These are phyloP conservation scores for carrot (Daucus carota) DNA, from an alignment of 129 eudicot genomes.

Conservation along the genomic window DH1_v3.0 NC_030381.2:36298501-36299000, in stretches of 20 bases:
- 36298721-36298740: conserved; percentile 5
- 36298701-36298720: conserved; percentile 9
- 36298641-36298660: conserved; percentile 4
- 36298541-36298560: neutral
- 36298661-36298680: conserved; percentile 6
- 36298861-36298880: neutral
- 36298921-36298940: neutral
- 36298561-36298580: neutral
- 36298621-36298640: conserved; percentile 2
- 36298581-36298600: neutral
- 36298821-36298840: neutral
- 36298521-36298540: neutral
- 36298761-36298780: neutral
- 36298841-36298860: neutral
- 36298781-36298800: conserved; percentile 10
- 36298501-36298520: neutral
- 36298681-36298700: neutral
- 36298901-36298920: conserved; percentile 1
- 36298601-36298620: neutral
- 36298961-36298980: neutral
- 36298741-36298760: conserved; percentile 5
- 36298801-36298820: neutral
- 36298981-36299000: neutral
- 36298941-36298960: neutral
- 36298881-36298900: neutral